Evolutionary conservation across 345 rosid genomes (phyloP).

Genomic region (Brassica carinata): DNA sequence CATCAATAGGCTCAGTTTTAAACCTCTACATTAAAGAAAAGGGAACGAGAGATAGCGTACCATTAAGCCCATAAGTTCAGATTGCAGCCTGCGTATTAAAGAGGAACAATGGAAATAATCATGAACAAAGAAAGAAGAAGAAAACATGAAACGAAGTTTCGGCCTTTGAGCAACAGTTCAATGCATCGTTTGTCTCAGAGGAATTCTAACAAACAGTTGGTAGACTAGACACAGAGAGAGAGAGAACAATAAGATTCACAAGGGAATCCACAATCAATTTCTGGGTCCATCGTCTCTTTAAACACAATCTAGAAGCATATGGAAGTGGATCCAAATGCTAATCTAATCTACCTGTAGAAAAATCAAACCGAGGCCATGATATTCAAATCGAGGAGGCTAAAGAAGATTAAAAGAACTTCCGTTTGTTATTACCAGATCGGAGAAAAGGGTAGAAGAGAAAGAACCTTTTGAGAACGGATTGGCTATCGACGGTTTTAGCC

Average conservation of each 20-base stretch:
- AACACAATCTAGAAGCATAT: neutral
- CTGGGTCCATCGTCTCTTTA: conserved; percentile 13
- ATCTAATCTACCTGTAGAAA: neutral
- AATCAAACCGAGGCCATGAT: neutral
- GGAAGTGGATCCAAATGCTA: conserved; percentile 2
- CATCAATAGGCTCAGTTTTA: neutral
- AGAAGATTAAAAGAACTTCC: neutral
- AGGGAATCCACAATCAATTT: conserved; percentile 20
- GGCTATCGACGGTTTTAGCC: conserved; percentile 65
- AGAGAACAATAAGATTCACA: neutral
- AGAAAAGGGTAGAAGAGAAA: neutral
- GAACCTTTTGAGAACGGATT: conserved; percentile 71
- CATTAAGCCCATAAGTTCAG: conserved; percentile 92
- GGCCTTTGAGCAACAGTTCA: neutral
- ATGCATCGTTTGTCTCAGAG: neutral
- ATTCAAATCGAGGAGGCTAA: neutral
- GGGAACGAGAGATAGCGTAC: conserved; percentile 42
- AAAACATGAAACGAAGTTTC: too few relatives aligned
- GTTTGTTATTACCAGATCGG: conserved; percentile 9
- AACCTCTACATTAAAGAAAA: too few relatives aligned
- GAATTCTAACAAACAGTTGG: conserved; percentile 20
- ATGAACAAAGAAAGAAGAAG: neutral
- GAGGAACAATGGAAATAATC: neutral
- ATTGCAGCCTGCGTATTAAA: conserved; percentile 65
- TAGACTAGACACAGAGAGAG: neutral